Evolutionary conservation across 2,329 filamentous ascomycete species (phyloP).

Genomic region (Nemania bipapillata): DNA sequence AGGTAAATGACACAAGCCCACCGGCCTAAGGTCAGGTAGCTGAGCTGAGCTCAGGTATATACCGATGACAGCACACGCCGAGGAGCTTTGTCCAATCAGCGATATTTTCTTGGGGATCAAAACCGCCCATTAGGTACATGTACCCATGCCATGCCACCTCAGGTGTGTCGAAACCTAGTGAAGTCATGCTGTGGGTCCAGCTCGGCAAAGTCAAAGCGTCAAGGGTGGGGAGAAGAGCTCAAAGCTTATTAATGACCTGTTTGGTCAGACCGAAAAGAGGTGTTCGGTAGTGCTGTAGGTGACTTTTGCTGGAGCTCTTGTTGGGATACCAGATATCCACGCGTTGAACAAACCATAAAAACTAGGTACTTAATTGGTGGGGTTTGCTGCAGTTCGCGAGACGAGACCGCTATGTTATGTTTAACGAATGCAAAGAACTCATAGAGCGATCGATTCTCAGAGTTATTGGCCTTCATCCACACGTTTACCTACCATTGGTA

Average conservation of each 20-base stretch:
- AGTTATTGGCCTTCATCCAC: neutral
- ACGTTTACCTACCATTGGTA: constrained; percentile 1
- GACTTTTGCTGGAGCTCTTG: neutral
- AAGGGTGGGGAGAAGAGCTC: constrained; percentile 19
- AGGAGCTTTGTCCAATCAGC: neutral
- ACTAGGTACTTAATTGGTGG: neutral
- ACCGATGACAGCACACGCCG: neutral
- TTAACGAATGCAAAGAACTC: neutral
- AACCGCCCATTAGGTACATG: no score
- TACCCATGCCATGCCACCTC: no score
- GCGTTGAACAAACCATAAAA: neutral
- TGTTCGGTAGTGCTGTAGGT: neutral
- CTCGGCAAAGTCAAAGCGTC: neutral
- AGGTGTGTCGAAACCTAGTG: no score
- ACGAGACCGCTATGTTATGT: neutral
- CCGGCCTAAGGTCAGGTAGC: neutral
- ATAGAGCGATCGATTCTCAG: neutral
- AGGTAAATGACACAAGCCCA: neutral
- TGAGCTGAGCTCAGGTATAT: neutral
- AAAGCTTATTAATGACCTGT: constrained; percentile 12
- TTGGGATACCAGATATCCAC: neutral
- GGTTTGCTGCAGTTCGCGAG: neutral
- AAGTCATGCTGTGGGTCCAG: neutral
- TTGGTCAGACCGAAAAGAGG: constrained; percentile 21
- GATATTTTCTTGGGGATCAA: neutral